Evolutionary conservation across 495 filamentous ascomycete species (phyloP).

Genomic region (Glarea lozoyensis): DNA sequence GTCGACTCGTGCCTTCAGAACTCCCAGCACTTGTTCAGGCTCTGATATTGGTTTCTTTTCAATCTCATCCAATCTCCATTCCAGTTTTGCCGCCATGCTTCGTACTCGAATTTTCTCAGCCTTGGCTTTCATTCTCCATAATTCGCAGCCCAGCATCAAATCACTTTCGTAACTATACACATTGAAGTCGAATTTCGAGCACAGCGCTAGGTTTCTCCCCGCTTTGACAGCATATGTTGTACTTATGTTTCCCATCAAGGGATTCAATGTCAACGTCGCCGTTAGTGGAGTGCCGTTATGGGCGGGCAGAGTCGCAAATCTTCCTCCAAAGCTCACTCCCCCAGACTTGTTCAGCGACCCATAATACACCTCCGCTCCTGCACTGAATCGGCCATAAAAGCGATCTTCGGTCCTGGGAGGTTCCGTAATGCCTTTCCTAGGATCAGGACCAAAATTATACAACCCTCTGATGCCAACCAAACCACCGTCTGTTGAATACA

Average conservation of each 20-base stretch:
- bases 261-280: conserved; percentile 83
- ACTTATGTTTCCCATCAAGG: conserved; percentile 84
- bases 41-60: conserved; percentile 21
- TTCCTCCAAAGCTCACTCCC: conserved; percentile 65
- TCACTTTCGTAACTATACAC: conserved; percentile 97
- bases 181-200: conserved; percentile 90
- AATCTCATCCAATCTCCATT: conserved; percentile 37
- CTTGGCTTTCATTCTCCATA: conserved; percentile 56
- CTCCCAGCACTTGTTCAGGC: conserved; percentile 62
- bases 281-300: conserved; percentile 82
- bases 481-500: conserved; percentile 87
- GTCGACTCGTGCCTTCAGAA: conserved; percentile 83
- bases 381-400: conserved; percentile 60
- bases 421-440: conserved; percentile 32
- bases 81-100: conserved; percentile 46
- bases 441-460: conserved; percentile 89
- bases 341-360: conserved; percentile 84
- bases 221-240: conserved; percentile 86
- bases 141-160: conserved; percentile 77
- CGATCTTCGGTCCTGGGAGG: conserved; percentile 29
- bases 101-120: conserved; percentile 28
- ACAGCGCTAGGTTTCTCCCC: conserved; percentile 69
- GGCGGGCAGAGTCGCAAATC: conserved; percentile 85
- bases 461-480: conserved; percentile 80
- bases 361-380: conserved; percentile 92